phyloP scores from a whole-genome alignment of 495 filamentous ascomycete species.

The Lasiosphaeris hirsuta region DNA sequence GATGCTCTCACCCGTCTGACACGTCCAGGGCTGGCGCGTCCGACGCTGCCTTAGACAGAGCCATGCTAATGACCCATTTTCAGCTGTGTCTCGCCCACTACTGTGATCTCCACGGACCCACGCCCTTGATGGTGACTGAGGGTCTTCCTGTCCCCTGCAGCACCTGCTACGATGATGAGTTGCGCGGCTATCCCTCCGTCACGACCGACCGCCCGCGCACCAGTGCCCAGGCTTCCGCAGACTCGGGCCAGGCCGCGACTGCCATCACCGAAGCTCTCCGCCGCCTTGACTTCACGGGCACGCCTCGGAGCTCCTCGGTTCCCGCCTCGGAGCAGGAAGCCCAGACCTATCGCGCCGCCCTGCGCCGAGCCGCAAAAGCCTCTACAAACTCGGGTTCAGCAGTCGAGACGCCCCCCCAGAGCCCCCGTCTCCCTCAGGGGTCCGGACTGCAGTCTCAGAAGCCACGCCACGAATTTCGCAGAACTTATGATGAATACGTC shows the following conservation, averaged over 20 bases:
- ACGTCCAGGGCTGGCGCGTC: neutral
- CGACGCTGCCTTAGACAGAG: conserved; percentile 10
- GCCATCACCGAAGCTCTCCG: conserved; percentile 39
- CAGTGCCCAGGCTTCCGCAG: conserved; percentile 26
- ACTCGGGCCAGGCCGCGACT: conserved; percentile 28
- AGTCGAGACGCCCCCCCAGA: conserved; percentile 61
- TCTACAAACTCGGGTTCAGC: conserved; percentile 33
- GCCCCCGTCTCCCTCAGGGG: conserved; percentile 47
- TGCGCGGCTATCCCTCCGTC: conserved; percentile 5
- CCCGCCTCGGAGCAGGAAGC: conserved; percentile 39
- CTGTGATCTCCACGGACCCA: conserved; percentile 93
- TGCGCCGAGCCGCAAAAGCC: conserved; percentile 30
- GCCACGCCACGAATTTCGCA: conserved; percentile 46
- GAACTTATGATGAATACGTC: conserved; percentile 56
- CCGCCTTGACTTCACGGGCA: conserved; percentile 35
- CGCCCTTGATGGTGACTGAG: conserved; percentile 92
- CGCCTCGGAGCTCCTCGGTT: conserved; percentile 37
- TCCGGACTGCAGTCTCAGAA: conserved; percentile 25
- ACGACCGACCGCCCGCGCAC: conserved; percentile 32
- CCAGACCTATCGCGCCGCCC: conserved; percentile 39
- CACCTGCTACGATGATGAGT: conserved; percentile 61
- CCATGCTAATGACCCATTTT: conserved; percentile 39
- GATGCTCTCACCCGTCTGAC: neutral
- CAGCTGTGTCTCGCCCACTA: conserved; percentile 95
- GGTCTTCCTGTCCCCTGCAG: conserved; percentile 73